These are phyloP conservation scores for Vitis labrusca DNA, from an alignment of 164 flowering plant species.

Conservation along the genomic window DNA sequence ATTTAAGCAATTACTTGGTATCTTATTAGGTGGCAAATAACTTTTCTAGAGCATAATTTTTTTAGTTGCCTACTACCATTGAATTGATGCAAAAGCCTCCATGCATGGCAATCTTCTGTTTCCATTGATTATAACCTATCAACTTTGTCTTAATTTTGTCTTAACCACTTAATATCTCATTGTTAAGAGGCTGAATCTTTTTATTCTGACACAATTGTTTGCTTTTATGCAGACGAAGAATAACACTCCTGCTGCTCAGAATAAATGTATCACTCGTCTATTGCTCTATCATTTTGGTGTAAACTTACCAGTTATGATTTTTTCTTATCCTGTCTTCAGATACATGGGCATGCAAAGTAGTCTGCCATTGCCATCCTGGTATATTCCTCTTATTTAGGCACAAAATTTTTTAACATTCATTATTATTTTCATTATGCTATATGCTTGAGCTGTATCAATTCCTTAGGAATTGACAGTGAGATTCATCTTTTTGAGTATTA, in stretches of 20 bases:
- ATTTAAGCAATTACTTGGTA: no score
- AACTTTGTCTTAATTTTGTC: no score
- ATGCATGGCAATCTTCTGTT: no score
- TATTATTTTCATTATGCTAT: no score
- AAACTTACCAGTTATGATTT: conserved; percentile 88
- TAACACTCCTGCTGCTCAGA: conserved; percentile 87
- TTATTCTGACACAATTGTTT: neutral
- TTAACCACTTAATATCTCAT: no score
- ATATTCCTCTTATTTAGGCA: conserved; percentile 66
- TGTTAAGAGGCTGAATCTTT: neutral
- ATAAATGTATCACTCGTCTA: conserved; percentile 78
- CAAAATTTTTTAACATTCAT: conserved; percentile 7
- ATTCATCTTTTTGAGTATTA: conserved; percentile 5
- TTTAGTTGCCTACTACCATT: no score
- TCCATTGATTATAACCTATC: no score
- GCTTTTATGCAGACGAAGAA: conserved; percentile 68
- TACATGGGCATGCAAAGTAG: conserved; percentile 94
- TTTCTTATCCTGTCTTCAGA: conserved; percentile 91
- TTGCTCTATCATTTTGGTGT: conserved; percentile 90
- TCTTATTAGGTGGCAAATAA: no score
- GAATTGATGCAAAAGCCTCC: no score
- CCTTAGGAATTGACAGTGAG: neutral
- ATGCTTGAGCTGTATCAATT: no score
- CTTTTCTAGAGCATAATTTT: no score
- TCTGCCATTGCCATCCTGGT: conserved; percentile 99